A percentile compares a stretch with the other conserved stretches of the same genome.
Conservation (phyloP, 78 protist species). For the Planoprotostelium fungivorum region DNA sequence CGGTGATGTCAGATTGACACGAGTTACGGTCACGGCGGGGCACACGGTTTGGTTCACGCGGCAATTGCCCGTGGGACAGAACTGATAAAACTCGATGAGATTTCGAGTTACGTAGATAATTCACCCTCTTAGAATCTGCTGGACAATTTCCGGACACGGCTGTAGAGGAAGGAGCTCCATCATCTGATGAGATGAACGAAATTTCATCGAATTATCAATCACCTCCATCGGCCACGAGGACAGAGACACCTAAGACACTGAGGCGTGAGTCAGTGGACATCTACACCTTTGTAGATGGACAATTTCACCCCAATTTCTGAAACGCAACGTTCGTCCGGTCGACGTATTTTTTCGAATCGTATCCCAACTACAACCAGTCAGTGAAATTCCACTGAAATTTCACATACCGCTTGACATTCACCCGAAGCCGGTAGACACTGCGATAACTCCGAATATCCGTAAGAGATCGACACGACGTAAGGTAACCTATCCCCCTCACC, state of each 20-base stretch:
- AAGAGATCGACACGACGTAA: conserved; percentile 29
- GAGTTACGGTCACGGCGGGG: neutral
- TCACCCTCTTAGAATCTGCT: conserved; percentile 8
- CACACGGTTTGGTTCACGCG: conserved; percentile 17
- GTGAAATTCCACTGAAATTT: neutral
- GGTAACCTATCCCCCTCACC: conserved; percentile 2
- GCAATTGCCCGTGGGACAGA: conserved; percentile 57
- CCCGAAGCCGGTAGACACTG: conserved; percentile 26
- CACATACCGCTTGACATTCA: neutral
- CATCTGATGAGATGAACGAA: conserved; percentile 16
- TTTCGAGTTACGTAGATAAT: neutral
- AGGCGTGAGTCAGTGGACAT: too few species aligned
- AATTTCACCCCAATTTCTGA: conserved; percentile 24
- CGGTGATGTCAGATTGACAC: neutral
- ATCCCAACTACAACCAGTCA: conserved; percentile 18
- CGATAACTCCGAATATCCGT: conserved; percentile 54
- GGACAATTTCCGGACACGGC: conserved; percentile 53
- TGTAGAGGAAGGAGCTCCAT: conserved; percentile 53
- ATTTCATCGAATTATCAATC: too few species aligned
- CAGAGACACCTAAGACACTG: conserved; percentile 48
- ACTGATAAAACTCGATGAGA: neutral
- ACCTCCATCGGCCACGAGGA: conserved; percentile 54
- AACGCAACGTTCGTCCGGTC: conserved; percentile 38
- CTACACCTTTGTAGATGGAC: neutral
- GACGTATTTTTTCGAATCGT: conserved; percentile 18